phyloP scores from a whole-genome alignment of 768 basidiomycete genomes.

The Kwoniella dendrophila region DNA sequence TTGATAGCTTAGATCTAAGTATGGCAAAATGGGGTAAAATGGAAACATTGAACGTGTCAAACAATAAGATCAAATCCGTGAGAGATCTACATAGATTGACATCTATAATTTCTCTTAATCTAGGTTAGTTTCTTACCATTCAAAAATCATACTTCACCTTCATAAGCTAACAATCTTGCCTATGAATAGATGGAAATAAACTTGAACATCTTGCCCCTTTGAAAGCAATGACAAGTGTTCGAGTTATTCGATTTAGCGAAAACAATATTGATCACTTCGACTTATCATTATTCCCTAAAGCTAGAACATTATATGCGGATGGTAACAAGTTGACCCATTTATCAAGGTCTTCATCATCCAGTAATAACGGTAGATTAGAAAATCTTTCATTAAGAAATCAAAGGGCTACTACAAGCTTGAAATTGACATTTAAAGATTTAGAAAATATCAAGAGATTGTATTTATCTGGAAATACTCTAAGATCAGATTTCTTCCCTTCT shows the following conservation, averaged over 20 bases:
- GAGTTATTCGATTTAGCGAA: constrained; percentile 80
- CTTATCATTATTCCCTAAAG: constrained; percentile 64
- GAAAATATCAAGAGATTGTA: constrained; percentile 92
- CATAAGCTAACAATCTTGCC: constrained; percentile 1
- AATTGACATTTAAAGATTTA: constrained; percentile 61
- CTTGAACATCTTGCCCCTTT: constrained; percentile 61
- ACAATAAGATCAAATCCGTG: constrained; percentile 69
- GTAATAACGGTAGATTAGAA: constrained; percentile 66
- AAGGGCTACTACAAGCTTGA: constrained; percentile 47
- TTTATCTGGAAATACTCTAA: constrained; percentile 69
- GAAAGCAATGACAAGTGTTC: constrained; percentile 65
- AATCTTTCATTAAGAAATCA: constrained; percentile 92
- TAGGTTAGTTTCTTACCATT: constrained; percentile 67
- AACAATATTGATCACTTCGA: constrained; percentile 75
- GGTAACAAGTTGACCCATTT: constrained; percentile 62
- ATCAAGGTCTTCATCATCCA: constrained; percentile 28
- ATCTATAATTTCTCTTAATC: constrained; percentile 69
- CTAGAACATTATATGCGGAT: constrained; percentile 92
- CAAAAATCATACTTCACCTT: neutral
- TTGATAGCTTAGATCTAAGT: constrained; percentile 63
- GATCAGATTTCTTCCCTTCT: constrained; percentile 55
- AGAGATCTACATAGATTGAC: constrained; percentile 62
- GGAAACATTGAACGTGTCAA: constrained; percentile 79
- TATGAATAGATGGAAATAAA: constrained; percentile 68
- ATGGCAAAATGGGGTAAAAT: constrained; percentile 59